Conservation (phyloP, 495 filamentous ascomycete genomes). For the Penicillium chermesinum region DNA sequence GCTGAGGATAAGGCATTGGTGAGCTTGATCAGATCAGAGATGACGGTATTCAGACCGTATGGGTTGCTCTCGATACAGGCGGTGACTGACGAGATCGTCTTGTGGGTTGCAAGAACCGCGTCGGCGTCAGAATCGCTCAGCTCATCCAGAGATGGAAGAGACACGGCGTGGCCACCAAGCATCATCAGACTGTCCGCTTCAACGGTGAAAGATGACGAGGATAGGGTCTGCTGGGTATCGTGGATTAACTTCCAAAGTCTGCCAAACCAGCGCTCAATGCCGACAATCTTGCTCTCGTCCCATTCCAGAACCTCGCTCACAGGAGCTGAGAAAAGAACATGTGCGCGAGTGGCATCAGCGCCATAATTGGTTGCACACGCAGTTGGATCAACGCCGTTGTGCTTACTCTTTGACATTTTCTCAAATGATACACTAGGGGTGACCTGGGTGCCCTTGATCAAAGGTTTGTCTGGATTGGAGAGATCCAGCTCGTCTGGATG, state of each 20-base stretch:
- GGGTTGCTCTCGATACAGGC: slow-evolving; percentile 59
- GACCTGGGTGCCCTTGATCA: slow-evolving; percentile 54
- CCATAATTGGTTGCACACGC: slow-evolving; percentile 66
- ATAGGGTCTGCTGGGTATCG: slow-evolving; percentile 27
- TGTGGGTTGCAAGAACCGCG: slow-evolving; percentile 59
- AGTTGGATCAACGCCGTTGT: slow-evolving; percentile 85
- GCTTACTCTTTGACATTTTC: slow-evolving; percentile 96
- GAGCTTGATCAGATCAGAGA: slow-evolving; percentile 75
- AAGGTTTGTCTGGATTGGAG: slow-evolving; percentile 49
- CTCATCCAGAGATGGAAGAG: slow-evolving; percentile 27
- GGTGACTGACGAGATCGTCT: slow-evolving; percentile 63
- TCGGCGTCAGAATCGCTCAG: slow-evolving; percentile 48
- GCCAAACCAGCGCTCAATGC: slow-evolving; percentile 72
- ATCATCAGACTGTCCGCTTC: slow-evolving; percentile 13
- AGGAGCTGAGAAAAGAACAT: slow-evolving; percentile 82
- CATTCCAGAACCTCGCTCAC: slow-evolving; percentile 79
- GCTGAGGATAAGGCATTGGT: slow-evolving; percentile 58
- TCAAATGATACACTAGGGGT: slow-evolving; percentile 62
- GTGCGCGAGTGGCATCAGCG: slow-evolving; percentile 77
- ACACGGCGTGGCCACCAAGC: slow-evolving; percentile 16
- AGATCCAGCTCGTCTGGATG: slow-evolving; percentile 72
- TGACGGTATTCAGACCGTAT: slow-evolving; percentile 71
- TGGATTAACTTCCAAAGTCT: slow-evolving; percentile 57
- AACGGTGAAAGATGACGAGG: slow-evolving; percentile 18
- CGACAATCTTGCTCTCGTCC: slow-evolving; percentile 78